phyloP scores from a whole-genome alignment of 768 basidiomycete species.

The Tephrocybe rancida region DNA sequence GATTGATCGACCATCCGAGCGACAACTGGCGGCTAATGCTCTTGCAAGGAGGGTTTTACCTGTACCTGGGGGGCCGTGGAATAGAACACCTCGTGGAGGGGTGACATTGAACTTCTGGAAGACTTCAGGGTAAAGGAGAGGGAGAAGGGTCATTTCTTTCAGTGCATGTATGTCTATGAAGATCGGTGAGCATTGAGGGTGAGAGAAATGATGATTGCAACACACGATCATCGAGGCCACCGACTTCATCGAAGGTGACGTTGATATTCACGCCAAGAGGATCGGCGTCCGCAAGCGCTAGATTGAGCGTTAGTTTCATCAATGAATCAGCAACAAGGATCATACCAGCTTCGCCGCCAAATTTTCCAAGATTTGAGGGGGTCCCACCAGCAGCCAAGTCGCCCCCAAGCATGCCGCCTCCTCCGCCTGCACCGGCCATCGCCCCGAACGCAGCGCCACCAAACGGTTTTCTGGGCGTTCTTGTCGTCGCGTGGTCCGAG shows the following conservation, averaged over 20 bases:
- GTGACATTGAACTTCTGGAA: conserved; percentile 94
- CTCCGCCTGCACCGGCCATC: conserved; percentile 40
- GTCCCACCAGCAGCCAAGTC: conserved; percentile 76
- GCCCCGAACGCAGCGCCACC: conserved; percentile 56
- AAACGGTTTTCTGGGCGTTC: conserved; percentile 71
- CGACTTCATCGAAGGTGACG: conserved; percentile 96
- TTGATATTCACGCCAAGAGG: conserved; percentile 92
- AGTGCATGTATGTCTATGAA: conserved; percentile 86
- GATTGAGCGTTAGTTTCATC: neutral
- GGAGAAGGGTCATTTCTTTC: conserved; percentile 98
- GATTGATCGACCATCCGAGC: conserved; percentile 83
- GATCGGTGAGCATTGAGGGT: neutral
- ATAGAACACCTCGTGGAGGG: conserved; percentile 94
- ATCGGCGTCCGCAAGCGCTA: conserved; percentile 92
- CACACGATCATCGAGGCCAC: conserved; percentile 92
- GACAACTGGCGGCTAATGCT: conserved; percentile 91
- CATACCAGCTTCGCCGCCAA: conserved; percentile 70
- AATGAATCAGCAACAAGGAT: conserved; percentile 14
- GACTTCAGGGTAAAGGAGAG: conserved; percentile 93
- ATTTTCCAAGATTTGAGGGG: conserved; percentile 84
- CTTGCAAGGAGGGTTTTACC: conserved; percentile 95
- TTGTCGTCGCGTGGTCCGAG: conserved; percentile 65
- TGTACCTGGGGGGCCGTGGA: conserved; percentile 99
- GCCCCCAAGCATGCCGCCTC: conserved; percentile 59
- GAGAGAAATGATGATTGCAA: conserved; percentile 14